These are phyloP conservation scores for Huntiella moniliformis DNA, from an alignment of 2,329 filamentous ascomycete species.

Conservation along the genomic window DNA sequence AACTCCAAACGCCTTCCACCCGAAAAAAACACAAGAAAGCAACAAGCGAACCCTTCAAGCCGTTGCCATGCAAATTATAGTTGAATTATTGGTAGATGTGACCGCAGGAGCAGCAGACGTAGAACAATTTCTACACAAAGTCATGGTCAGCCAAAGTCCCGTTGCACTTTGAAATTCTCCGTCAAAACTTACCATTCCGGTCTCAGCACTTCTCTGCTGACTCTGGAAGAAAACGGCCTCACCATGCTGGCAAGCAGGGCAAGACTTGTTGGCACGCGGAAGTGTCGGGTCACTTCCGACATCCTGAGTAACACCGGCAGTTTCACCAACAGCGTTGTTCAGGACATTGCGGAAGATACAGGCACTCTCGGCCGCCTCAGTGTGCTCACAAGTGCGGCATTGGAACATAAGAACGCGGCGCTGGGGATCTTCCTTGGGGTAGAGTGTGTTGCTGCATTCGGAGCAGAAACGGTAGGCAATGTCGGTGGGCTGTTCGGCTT, in stretches of 20 bases:
- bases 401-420: conserved; percentile 79
- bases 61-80: too few relatives aligned
- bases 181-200: conserved; percentile 70
- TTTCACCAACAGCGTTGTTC: conserved; percentile 80
- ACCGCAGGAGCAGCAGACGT: conserved; percentile 86
- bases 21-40: too few relatives aligned
- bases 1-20: too few relatives aligned
- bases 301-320: conserved; percentile 91
- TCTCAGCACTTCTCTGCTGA: conserved; percentile 89
- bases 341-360: conserved; percentile 94
- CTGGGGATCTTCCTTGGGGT: conserved; percentile 82
- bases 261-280: conserved; percentile 70
- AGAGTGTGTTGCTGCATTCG: conserved; percentile 97
- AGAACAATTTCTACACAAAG: conserved; percentile 59
- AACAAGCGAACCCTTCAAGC: too few relatives aligned
- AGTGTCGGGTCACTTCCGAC: conserved; percentile 96
- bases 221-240: conserved; percentile 99
- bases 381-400: conserved; percentile 88
- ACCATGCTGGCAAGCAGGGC: conserved; percentile 65
- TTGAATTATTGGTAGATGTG: conserved; percentile 50
- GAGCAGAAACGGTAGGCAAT: conserved; percentile 96
- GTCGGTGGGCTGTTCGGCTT: conserved; percentile 45
- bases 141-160: background rate
- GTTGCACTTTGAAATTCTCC: background rate
- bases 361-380: conserved; percentile 65